Evolutionary conservation across 108 stramenopile genomes (phyloP).

Genomic region (Cylindrotheca closterium): DNA sequence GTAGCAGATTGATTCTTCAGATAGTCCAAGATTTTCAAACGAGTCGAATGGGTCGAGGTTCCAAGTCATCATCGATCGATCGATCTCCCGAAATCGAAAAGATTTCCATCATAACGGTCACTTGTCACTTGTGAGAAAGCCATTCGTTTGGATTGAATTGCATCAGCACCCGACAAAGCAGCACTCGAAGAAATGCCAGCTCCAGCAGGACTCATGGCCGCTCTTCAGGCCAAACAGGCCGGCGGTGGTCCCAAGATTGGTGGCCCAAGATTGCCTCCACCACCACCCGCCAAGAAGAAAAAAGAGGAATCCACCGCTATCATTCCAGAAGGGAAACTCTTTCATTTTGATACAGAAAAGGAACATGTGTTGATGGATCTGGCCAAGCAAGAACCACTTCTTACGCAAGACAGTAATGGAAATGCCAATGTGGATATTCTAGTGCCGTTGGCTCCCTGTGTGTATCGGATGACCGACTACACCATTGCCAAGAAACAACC

Average conservation of each 20-base stretch:
- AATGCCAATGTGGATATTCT: conserved; percentile 32
- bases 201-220: conserved; percentile 29
- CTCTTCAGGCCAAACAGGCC: conserved; percentile 31
- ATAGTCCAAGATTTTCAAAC: no score
- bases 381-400: conserved; percentile 13
- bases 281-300: background rate
- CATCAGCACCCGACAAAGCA: no score
- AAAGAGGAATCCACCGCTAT: background rate
- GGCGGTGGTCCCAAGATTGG: background rate
- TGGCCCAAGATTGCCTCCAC: background rate
- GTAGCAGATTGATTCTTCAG: no score
- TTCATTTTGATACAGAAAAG: conserved; percentile 29
- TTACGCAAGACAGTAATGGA: conserved; percentile 17
- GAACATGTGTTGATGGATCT: conserved; percentile 45
- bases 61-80: no score
- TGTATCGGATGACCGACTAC: conserved; percentile 63
- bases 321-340: conserved; percentile 33
- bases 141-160: no score
- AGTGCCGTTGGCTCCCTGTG: conserved; percentile 61
- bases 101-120: no score
- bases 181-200: conserved; percentile 2
- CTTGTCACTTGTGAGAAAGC: no score
- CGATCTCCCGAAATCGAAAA: no score
- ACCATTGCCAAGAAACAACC: conserved; percentile 57
- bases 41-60: no score